These are phyloP conservation scores for Dendryphion nanum DNA, from an alignment of 2,329 filamentous ascomycete species.

Conservation along the genomic window DNA sequence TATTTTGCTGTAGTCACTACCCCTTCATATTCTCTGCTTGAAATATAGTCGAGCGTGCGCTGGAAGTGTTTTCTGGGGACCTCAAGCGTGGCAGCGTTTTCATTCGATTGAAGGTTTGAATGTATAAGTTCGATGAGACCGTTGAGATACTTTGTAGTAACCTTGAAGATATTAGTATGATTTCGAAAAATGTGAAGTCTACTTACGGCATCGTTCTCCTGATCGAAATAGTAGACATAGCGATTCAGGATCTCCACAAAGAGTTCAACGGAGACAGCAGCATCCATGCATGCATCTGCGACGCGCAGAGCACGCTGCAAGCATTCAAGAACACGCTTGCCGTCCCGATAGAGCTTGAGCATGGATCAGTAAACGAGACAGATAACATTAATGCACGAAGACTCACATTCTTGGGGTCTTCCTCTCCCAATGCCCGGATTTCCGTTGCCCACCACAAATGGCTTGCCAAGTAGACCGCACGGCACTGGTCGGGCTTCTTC, in stretches of 20 bases:
- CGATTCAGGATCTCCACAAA: constrained; percentile 98
- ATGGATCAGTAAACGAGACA: constrained; percentile 10
- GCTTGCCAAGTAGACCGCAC: constrained; percentile 92
- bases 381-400: background rate
- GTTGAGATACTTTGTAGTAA: constrained; percentile 97
- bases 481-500: constrained; percentile 96
- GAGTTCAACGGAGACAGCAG: constrained; percentile 91
- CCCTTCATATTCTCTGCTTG: constrained; percentile 87
- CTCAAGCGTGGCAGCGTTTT: constrained; percentile 79
- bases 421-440: constrained; percentile 71
- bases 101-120: constrained; percentile 85
- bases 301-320: constrained; percentile 92
- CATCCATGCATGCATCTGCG: constrained; percentile 98
- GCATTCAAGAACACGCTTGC: constrained; percentile 94
- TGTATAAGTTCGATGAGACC: constrained; percentile 97
- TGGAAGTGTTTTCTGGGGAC: constrained; percentile 92
- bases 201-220: constrained; percentile 89
- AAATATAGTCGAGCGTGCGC: constrained; percentile 91
- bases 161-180: constrained; percentile 40
- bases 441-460: constrained; percentile 98
- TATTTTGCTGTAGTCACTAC: constrained; percentile 68
- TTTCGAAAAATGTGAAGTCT: background rate
- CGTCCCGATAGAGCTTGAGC: constrained; percentile 80
- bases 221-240: constrained; percentile 99
- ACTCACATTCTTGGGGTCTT: constrained; percentile 76